Percentiles rank a stretch among this genome's conserved stretches.
phyloP scores from a whole-genome alignment of 2,329 filamentous ascomycete species.

The Byssothecium circinans region DNA sequence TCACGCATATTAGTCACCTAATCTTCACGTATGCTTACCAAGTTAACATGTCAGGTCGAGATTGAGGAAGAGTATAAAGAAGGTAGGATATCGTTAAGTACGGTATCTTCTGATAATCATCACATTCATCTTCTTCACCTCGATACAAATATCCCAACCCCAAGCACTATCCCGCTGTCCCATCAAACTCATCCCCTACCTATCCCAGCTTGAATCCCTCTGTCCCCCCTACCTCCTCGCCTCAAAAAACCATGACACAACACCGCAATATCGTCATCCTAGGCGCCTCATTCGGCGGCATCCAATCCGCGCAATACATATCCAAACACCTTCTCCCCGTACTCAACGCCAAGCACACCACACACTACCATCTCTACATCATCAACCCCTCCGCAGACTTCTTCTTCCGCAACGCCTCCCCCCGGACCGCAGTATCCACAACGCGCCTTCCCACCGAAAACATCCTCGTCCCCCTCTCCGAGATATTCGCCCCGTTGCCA shows the following conservation, averaged over 20 bases:
- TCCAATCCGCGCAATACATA: constrained; percentile 38
- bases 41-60: too few species aligned
- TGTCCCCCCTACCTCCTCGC: background rate
- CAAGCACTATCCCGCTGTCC: background rate
- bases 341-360: constrained; percentile 32
- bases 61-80: too few species aligned
- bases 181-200: background rate
- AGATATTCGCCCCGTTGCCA: constrained; percentile 55
- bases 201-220: background rate
- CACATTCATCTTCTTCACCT: background rate
- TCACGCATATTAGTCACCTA: too few species aligned
- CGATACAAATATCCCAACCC: background rate
- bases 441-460: constrained; percentile 51
- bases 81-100: too few species aligned
- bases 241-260: constrained; percentile 26
- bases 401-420: constrained; percentile 58
- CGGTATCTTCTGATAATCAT: too few species aligned
- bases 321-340: constrained; percentile 40
- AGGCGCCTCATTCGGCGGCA: constrained; percentile 33
- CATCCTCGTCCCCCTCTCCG: constrained; percentile 53
- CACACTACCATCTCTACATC: constrained; percentile 55
- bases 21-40: too few species aligned
- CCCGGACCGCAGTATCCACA: constrained; percentile 55
- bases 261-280: constrained; percentile 41
- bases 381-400: constrained; percentile 57